These are phyloP conservation scores for Sporothrix inflata DNA, from an alignment of 2,329 filamentous ascomycete genomes.

Conservation along the genomic window DNA sequence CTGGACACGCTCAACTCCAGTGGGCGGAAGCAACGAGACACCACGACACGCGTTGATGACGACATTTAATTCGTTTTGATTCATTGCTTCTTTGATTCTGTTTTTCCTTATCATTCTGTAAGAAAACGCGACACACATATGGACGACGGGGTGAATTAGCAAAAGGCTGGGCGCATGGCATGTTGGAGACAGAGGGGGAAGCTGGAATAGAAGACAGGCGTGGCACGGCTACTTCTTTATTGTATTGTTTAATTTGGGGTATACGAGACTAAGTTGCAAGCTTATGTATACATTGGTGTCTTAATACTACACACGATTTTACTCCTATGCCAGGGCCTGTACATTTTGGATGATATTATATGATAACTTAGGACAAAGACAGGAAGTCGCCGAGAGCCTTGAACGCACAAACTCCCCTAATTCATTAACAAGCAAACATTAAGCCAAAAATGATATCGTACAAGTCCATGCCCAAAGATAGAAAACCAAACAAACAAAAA, in stretches of 20 bases:
- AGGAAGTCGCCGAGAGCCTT: too few species aligned
- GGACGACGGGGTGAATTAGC: neutral
- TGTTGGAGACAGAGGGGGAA: neutral
- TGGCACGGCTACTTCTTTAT: neutral
- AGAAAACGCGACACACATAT: neutral
- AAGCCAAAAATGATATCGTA: neutral
- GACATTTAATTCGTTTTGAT: constrained; percentile 52
- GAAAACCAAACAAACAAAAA: neutral
- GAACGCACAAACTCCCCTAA: too few species aligned
- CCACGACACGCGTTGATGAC: constrained; percentile 48
- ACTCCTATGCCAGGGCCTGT: neutral
- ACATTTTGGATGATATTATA: too few species aligned
- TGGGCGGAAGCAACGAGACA: constrained; percentile 60
- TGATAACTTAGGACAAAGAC: too few species aligned
- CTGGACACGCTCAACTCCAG: constrained; percentile 64
- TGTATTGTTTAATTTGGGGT: constrained; percentile 11
- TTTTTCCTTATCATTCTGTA: neutral
- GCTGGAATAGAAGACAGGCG: neutral
- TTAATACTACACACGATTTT: neutral
- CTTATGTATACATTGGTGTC: neutral
- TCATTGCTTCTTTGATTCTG: neutral
- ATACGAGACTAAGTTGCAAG: neutral
- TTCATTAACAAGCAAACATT: neutral
- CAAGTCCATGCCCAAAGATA: neutral
- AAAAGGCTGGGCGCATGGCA: neutral